These are phyloP conservation scores for Aspergillus incahuasiensis DNA, from an alignment of 495 filamentous ascomycete species.

Conservation along the genomic window DNA sequence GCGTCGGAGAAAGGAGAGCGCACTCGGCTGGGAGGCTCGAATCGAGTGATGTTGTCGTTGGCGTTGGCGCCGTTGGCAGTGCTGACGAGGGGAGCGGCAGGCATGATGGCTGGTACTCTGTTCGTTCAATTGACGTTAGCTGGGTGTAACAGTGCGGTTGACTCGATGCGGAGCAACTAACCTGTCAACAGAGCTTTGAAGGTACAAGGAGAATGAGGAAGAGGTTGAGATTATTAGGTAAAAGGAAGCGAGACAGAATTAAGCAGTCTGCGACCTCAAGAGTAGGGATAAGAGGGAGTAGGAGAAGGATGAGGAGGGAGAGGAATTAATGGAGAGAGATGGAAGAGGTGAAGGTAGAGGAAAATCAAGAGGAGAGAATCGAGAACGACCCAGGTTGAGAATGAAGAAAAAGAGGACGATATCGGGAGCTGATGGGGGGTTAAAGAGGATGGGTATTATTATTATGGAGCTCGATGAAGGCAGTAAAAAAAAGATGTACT, in stretches of 20 bases:
- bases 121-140: constrained; percentile 8
- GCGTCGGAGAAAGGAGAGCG: constrained; percentile 83
- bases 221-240: constrained; percentile 20
- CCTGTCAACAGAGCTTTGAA: constrained; percentile 22
- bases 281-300: constrained; percentile 11
- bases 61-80: constrained; percentile 51
- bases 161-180: constrained; percentile 5
- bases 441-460: constrained; percentile 7
- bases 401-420: constrained; percentile 16
- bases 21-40: constrained; percentile 86
- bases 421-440: constrained; percentile 21
- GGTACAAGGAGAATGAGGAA: constrained; percentile 6
- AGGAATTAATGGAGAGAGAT: constrained; percentile 20
- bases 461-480: constrained; percentile 11
- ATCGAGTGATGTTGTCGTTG: constrained; percentile 98
- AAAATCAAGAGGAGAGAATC: constrained; percentile 17
- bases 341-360: constrained; percentile 24
- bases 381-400: constrained; percentile 6
- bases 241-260: constrained; percentile 4
- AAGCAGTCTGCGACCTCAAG: neutral
- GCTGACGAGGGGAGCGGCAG: constrained; percentile 38
- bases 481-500: constrained; percentile 5
- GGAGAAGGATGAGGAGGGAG: constrained; percentile 15
- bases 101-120: constrained; percentile 39
- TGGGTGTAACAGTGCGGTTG: neutral